Evolutionary conservation across 805 yeast genomes (phyloP).

Genomic region (Starmera dryadoides): DNA sequence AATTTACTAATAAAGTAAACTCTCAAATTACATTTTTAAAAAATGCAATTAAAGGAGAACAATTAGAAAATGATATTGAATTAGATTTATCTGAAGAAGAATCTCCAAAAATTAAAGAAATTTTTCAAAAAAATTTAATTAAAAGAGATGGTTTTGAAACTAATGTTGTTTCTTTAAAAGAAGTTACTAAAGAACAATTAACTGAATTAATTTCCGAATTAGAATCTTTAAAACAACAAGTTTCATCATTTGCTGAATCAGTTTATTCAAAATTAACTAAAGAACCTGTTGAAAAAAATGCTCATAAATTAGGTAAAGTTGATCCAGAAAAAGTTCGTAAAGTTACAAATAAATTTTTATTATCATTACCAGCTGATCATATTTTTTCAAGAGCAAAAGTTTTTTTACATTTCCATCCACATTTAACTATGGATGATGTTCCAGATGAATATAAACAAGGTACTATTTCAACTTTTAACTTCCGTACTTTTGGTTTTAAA

Average conservation of each 20-base stretch:
- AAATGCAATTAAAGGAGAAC: background rate
- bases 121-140: constrained; percentile 2
- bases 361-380: background rate
- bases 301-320: background rate
- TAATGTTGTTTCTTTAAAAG: constrained; percentile 1
- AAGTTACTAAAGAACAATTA: constrained; percentile 6
- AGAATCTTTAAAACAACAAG: constrained; percentile 1
- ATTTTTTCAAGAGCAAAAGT: background rate
- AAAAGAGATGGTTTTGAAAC: constrained; percentile 5
- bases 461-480: background rate
- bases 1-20: constrained; percentile 1
- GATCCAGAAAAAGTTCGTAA: background rate
- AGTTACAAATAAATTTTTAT: background rate
- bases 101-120: constrained; percentile 2
- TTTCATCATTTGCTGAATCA: constrained; percentile 2
- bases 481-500: constrained; percentile 1
- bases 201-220: constrained; percentile 3
- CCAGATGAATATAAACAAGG: background rate
- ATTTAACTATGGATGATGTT: background rate
- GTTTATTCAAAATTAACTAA: background rate
- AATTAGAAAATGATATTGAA: background rate
- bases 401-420: background rate
- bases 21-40: constrained; percentile 1
- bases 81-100: constrained; percentile 5
- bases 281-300: background rate